phyloP scores from a whole-genome alignment of 345 rosid genomes.

The Fremontodendron californicum region DNA sequence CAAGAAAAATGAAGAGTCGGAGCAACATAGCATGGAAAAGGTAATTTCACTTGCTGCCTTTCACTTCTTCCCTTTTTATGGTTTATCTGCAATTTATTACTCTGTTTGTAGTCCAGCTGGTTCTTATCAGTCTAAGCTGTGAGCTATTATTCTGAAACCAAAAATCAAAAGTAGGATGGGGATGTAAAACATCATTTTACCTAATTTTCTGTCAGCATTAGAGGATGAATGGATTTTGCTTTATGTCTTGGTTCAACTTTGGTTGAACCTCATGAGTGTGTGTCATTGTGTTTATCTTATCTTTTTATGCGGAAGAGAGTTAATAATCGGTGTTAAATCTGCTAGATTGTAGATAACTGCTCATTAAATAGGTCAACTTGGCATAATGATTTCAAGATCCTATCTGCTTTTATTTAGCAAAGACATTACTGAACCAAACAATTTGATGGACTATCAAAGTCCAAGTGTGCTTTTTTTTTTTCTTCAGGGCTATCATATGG shows the following conservation, averaged over 20 bases:
- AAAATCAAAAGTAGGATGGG: background rate
- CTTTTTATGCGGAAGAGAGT: background rate
- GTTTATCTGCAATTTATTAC: background rate
- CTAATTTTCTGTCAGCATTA: background rate
- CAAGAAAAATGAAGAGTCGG: no score
- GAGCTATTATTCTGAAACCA: background rate
- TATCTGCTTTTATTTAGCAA: background rate
- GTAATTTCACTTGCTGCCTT: background rate
- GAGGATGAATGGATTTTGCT: background rate
- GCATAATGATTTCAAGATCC: background rate
- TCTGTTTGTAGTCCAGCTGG: background rate
- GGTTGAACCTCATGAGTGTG: background rate
- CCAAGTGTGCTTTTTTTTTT: background rate
- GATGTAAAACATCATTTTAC: background rate
- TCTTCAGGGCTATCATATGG: background rate
- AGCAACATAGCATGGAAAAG: background rate
- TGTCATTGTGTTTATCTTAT: background rate
- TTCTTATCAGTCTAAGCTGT: conserved; percentile 1
- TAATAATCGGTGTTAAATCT: background rate
- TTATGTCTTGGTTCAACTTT: background rate
- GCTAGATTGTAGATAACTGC: background rate
- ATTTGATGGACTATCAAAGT: background rate
- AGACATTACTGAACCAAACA: background rate
- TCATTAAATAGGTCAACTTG: background rate
- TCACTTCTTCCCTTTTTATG: background rate